Evolutionary conservation across 345 rosid genomes (phyloP).

Genomic region (Dovyalis caffra): DNA sequence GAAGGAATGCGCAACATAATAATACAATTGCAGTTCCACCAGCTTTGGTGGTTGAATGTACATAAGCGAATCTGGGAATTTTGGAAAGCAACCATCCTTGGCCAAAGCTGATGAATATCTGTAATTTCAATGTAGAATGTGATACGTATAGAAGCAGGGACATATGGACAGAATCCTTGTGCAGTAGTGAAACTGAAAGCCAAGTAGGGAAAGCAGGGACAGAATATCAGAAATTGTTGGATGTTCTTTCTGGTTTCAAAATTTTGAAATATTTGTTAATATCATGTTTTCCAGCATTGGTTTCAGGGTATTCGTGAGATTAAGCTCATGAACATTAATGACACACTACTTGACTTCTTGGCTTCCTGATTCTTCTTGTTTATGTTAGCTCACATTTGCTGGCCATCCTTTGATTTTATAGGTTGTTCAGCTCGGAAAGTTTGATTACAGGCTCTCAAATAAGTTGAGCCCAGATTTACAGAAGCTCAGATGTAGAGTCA

Average conservation of each 20-base stretch:
- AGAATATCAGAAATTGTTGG: neutral
- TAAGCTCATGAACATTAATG: neutral
- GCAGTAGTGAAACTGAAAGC: neutral
- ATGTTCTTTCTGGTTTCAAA: neutral
- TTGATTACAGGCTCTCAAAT: constrained; percentile 88
- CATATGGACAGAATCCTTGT: neutral
- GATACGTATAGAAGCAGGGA: neutral
- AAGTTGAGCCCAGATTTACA: constrained; percentile 64
- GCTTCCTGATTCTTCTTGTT: neutral
- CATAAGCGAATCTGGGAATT: neutral
- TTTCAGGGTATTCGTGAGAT: neutral
- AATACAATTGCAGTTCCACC: neutral
- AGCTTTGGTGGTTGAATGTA: neutral
- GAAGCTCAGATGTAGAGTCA: constrained; percentile 90
- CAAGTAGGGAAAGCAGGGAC: neutral
- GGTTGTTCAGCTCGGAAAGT: constrained; percentile 88
- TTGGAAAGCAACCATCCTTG: neutral
- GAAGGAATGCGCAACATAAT: neutral
- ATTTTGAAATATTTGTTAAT: neutral
- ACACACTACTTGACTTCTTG: neutral
- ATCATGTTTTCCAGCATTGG: neutral
- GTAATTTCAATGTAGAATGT: neutral
- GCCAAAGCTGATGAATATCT: neutral
- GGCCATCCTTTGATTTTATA: constrained; percentile 28
- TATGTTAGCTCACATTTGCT: constrained; percentile 3